phyloP scores from a whole-genome alignment of 148 eudicot species.

The Arctostaphylos glauca region DNA sequence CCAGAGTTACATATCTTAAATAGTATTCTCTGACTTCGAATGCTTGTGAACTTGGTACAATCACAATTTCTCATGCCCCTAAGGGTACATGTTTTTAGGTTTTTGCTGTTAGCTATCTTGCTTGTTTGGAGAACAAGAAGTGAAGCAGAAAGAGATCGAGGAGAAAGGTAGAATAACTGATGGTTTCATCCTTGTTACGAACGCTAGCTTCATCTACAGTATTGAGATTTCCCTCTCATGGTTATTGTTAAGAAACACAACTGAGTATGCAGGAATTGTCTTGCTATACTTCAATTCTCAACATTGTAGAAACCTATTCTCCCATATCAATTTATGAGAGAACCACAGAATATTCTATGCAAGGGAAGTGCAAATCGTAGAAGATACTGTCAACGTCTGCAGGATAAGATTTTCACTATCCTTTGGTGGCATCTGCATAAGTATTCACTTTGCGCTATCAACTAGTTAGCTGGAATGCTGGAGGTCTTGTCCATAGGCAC shows the following conservation, averaged over 20 bases:
- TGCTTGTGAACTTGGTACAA: background rate
- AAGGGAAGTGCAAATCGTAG: background rate
- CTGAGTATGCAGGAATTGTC: background rate
- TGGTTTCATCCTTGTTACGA: background rate
- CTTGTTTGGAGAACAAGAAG: background rate
- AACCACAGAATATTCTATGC: background rate
- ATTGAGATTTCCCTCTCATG: background rate
- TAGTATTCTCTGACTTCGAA: background rate
- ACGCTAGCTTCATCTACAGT: background rate
- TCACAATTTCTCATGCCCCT: background rate
- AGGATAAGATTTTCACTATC: background rate
- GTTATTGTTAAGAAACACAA: background rate
- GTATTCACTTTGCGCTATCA: background rate
- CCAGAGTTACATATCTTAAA: background rate
- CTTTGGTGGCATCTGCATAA: background rate
- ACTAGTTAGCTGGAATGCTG: background rate
- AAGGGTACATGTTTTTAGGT: background rate
- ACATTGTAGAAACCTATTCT: background rate
- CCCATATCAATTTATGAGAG: background rate
- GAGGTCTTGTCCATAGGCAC: background rate
- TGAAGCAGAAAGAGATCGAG: background rate
- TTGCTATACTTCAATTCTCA: background rate
- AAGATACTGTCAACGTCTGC: background rate
- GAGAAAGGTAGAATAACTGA: background rate
- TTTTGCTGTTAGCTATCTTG: conserved; percentile 7